phyloP scores from a whole-genome alignment of 192 early-diverging fungal genomes.

The Chytriomyces sp. region DNA sequence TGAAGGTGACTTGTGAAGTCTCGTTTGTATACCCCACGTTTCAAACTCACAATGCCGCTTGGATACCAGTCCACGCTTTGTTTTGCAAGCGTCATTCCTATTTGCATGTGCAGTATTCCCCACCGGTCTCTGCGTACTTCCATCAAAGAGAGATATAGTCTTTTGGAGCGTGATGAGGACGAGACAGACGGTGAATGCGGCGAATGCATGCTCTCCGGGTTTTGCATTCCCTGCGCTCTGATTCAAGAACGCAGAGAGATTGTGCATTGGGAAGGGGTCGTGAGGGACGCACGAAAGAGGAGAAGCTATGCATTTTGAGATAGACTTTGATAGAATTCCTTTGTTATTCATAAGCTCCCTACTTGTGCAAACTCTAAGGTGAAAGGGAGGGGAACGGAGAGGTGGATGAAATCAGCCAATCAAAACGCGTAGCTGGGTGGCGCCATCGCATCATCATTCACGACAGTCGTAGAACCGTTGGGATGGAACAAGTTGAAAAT shows the following conservation, averaged over 20 bases:
- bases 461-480: no score
- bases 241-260: constrained; percentile 22
- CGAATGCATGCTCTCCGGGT: constrained; percentile 1
- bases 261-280: constrained; percentile 20
- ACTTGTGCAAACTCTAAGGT: no score
- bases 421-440: no score
- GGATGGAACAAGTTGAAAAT: no score
- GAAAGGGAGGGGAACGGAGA: no score
- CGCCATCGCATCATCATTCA: no score
- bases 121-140: constrained; percentile 2
- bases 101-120: constrained; percentile 4
- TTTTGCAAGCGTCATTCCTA: neutral
- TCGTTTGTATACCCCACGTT: no score
- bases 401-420: no score
- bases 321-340: no score
- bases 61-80: neutral
- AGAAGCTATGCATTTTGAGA: neutral
- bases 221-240: neutral
- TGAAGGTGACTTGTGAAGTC: neutral
- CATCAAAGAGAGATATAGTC: neutral
- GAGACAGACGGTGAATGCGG: constrained; percentile 1
- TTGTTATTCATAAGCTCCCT: no score
- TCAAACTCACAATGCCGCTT: neutral
- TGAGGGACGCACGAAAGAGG: constrained; percentile 4
- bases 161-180: neutral